phyloP scores from a whole-genome alignment of 176 grass and related monocot genomes.

The Avena eriantha region DNA sequence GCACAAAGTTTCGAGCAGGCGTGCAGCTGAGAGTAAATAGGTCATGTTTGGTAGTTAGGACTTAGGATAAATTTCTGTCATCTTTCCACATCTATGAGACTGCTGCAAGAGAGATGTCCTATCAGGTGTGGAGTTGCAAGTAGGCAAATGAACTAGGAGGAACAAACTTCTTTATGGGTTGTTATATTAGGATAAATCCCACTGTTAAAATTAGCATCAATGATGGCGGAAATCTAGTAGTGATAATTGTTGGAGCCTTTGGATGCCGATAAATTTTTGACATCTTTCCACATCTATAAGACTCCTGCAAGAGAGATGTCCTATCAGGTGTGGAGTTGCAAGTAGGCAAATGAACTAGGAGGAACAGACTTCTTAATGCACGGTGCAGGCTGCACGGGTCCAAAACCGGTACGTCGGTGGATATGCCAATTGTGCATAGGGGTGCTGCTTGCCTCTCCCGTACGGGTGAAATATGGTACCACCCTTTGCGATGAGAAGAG shows the following conservation, averaged over 20 bases:
- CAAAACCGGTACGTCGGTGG: not conserved
- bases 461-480: not conserved
- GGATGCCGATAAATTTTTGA: not conserved
- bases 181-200: not conserved
- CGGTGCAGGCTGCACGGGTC: not conserved
- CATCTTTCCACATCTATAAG: not conserved
- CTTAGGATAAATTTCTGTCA: not conserved
- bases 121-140: not conserved
- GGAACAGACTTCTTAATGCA: slow-evolving; percentile 1
- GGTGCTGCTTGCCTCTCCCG: not conserved
- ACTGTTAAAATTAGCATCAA: not conserved
- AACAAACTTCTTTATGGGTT: not conserved
- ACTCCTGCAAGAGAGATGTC: not conserved
- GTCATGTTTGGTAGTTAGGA: not conserved
- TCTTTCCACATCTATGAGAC: not conserved
- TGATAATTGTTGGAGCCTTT: not conserved
- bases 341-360: slow-evolving; percentile 7
- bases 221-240: not conserved
- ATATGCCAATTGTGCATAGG: not conserved
- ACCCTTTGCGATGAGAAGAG: not conserved
- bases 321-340: not conserved
- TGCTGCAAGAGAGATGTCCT: not conserved
- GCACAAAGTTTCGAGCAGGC: not conserved
- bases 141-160: slow-evolving; percentile 11
- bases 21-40: not conserved